Conservation (phyloP, 1,284 basidiomycete species). For the Trametes pubescens region DNA sequence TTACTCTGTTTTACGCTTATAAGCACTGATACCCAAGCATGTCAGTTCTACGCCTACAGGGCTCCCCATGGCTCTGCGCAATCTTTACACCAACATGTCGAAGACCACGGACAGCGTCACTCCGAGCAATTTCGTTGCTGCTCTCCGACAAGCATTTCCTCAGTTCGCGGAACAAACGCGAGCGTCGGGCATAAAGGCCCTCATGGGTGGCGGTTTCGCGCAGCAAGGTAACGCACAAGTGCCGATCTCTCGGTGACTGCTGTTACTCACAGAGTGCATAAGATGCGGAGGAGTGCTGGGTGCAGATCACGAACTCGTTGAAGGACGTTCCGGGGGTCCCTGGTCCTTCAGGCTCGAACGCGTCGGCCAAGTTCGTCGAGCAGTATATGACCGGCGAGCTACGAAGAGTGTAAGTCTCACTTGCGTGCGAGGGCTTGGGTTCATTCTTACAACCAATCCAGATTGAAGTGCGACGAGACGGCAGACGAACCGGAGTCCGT, state of each 20-base stretch:
- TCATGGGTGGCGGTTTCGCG: conserved; percentile 64
- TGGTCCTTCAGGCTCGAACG: conserved; percentile 42
- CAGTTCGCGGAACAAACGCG: conserved; percentile 86
- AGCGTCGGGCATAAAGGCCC: conserved; percentile 46
- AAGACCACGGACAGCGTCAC: conserved; percentile 82
- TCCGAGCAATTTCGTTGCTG: conserved; percentile 76
- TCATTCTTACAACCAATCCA: conserved; percentile 39
- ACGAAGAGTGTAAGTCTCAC: conserved; percentile 73
- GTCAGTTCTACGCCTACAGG: conserved; percentile 36
- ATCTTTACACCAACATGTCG: conserved; percentile 78
- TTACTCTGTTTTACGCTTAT: not conserved
- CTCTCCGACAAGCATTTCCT: conserved; percentile 83
- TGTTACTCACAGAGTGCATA: not conserved
- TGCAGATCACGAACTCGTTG: conserved; percentile 83
- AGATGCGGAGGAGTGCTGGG: conserved; percentile 98
- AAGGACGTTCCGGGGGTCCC: conserved; percentile 65
- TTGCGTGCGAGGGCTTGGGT: not conserved
- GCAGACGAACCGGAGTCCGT: conserved; percentile 78
- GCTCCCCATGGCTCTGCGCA: conserved; percentile 69
- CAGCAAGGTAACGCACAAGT: conserved; percentile 79
- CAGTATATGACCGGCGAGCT: conserved; percentile 88
- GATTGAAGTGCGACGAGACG: conserved; percentile 82
- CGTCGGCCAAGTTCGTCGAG: conserved; percentile 73
- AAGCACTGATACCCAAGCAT: not conserved
- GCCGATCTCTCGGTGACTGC: too few species aligned